A percentile compares a stretch with the other conserved stretches of the same genome.
phyloP scores from a whole-genome alignment of 805 yeast species.

The Candida orba region DNA sequence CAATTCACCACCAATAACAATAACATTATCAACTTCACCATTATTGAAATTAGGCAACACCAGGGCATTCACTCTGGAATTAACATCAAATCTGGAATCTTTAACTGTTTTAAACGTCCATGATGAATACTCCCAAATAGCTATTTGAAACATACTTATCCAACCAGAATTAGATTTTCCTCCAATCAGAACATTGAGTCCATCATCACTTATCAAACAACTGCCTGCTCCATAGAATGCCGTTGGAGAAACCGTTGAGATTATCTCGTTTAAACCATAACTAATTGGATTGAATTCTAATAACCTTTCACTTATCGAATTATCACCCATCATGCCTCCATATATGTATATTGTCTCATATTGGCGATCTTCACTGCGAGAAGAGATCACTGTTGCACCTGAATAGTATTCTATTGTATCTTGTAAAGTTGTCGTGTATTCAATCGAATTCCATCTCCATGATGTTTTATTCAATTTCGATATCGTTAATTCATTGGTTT shows the following conservation, averaged over 20 bases:
- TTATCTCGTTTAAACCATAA: conserved; percentile 30
- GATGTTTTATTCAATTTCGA: conserved; percentile 6
- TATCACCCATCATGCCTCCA: conserved; percentile 36
- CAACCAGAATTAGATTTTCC: conserved; percentile 59
- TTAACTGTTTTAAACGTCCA: conserved; percentile 53
- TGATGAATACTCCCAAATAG: conserved; percentile 60
- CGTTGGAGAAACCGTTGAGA: conserved; percentile 47
- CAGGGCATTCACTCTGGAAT: conserved; percentile 47
- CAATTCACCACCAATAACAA: conserved; percentile 58
- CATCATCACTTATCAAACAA: conserved; percentile 35
- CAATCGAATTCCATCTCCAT: conserved; percentile 11
- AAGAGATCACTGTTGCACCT: conserved; percentile 36
- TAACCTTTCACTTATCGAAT: conserved; percentile 33
- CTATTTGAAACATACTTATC: conserved; percentile 67
- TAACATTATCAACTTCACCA: conserved; percentile 25
- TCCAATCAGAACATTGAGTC: conserved; percentile 47
- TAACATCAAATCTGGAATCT: conserved; percentile 30
- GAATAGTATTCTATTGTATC: conserved; percentile 7
- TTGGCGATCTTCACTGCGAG: conserved; percentile 25
- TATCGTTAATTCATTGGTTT: conserved; percentile 5
- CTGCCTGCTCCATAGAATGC: conserved; percentile 47
- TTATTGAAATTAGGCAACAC: conserved; percentile 45
- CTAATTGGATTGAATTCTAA: conserved; percentile 35
- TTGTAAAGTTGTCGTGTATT: conserved; percentile 12
- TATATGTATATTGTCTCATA: conserved; percentile 40